A percentile compares a stretch with the other conserved stretches of the same genome.
phyloP scores from a whole-genome alignment of 805 yeast genomes.

The Barnettozyma pratensis region DNA sequence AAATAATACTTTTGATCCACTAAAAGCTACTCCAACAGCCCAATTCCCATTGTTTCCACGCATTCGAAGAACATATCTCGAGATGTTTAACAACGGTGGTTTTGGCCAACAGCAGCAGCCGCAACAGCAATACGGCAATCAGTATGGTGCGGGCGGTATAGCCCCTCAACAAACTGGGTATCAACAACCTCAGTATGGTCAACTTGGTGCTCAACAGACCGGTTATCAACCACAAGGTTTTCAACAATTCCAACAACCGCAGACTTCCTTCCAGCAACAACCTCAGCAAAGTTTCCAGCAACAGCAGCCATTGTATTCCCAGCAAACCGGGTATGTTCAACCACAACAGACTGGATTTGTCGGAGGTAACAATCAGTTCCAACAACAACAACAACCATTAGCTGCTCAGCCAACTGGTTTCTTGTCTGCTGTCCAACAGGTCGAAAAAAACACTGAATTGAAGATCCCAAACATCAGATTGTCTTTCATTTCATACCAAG shows the following conservation, averaged over 20 bases:
- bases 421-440: slow-evolving; percentile 24
- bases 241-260: slow-evolving; percentile 16
- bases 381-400: slow-evolving; percentile 24
- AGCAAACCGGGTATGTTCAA: slow-evolving; percentile 15
- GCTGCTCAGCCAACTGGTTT: slow-evolving; percentile 38
- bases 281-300: slow-evolving; percentile 11
- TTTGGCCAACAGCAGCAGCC: slow-evolving; percentile 13
- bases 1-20: neutral
- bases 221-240: slow-evolving; percentile 19
- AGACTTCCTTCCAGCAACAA: slow-evolving; percentile 13
- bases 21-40: neutral
- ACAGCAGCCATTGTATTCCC: slow-evolving; percentile 13
- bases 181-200: slow-evolving; percentile 16
- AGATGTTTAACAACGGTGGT: slow-evolving; percentile 12
- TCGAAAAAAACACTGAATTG: slow-evolving; percentile 47
- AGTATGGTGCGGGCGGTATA: slow-evolving; percentile 1
- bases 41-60: neutral
- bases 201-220: slow-evolving; percentile 24
- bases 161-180: slow-evolving; percentile 17
- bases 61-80: neutral
- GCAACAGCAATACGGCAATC: slow-evolving; percentile 10
- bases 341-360: slow-evolving; percentile 25
- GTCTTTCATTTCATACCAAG: slow-evolving; percentile 78
- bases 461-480: slow-evolving; percentile 73
- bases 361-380: slow-evolving; percentile 11